Evolutionary conservation across 2,329 filamentous ascomycete genomes (phyloP).

Genomic region (Fusarium circinatum): DNA sequence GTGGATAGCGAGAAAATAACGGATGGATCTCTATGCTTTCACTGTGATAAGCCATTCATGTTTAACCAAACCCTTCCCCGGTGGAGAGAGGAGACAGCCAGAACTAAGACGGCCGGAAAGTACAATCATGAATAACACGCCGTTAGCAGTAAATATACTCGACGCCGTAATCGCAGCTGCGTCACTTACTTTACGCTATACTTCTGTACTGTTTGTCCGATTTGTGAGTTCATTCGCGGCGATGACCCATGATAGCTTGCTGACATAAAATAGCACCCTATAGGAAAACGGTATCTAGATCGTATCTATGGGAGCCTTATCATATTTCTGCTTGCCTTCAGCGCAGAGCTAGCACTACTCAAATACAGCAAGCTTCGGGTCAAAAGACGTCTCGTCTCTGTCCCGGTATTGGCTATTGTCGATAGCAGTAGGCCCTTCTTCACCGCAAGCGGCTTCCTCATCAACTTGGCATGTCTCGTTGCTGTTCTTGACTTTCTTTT

Average conservation of each 20-base stretch:
- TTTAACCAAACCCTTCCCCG: background rate
- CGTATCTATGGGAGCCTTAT: background rate
- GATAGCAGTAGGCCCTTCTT: background rate
- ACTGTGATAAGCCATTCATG: too few species aligned
- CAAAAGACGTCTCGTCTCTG: background rate
- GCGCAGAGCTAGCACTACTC: background rate
- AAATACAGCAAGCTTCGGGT: background rate
- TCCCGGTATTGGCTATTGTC: background rate
- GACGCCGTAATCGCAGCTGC: background rate
- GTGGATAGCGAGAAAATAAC: background rate
- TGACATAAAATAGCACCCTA: background rate
- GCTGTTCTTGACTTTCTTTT: background rate
- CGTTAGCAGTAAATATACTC: rapidly evolving
- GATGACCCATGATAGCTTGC: rapidly evolving
- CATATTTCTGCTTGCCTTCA: background rate
- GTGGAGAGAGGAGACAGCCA: too few species aligned
- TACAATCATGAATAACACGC: rapidly evolving
- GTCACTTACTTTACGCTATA: background rate
- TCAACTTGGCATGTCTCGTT: background rate
- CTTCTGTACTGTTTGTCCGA: background rate
- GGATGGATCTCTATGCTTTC: background rate
- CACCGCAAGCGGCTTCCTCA: background rate
- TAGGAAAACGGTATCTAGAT: background rate
- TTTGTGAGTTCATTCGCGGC: background rate
- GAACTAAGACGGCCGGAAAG: rapidly evolving